These are phyloP conservation scores for Candida nitratophila DNA, from an alignment of 805 yeast genomes.

Conservation along the genomic window DNA sequence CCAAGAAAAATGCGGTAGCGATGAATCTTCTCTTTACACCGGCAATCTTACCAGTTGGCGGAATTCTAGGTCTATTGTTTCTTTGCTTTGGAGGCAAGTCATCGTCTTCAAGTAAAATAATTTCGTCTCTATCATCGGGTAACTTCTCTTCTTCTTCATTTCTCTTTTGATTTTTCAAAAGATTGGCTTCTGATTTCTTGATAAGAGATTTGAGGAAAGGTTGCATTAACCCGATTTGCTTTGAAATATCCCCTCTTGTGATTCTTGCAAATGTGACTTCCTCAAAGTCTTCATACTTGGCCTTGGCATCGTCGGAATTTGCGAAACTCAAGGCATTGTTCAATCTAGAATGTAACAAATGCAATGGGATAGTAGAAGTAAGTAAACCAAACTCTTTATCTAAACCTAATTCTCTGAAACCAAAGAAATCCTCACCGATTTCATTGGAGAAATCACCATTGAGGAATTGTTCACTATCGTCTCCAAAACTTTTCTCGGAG, in stretches of 20 bases:
- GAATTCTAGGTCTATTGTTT: conserved; percentile 69
- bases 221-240: conserved; percentile 50
- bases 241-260: conserved; percentile 40
- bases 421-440: conserved; percentile 96
- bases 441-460: conserved; percentile 94
- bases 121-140: conserved; percentile 33
- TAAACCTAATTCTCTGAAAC: conserved; percentile 87
- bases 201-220: conserved; percentile 43
- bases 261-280: conserved; percentile 48
- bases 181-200: conserved; percentile 33
- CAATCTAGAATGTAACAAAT: conserved; percentile 71
- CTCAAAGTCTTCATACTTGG: conserved; percentile 60
- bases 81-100: conserved; percentile 76
- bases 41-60: conserved; percentile 84
- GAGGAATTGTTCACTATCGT: conserved; percentile 87
- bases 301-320: conserved; percentile 37
- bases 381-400: conserved; percentile 86
- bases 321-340: conserved; percentile 48
- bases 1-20: conserved; percentile 47
- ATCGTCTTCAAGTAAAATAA: conserved; percentile 71
- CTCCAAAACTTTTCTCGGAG: conserved; percentile 73
- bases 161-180: conserved; percentile 37
- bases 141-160: conserved; percentile 18
- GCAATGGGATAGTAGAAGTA: conserved; percentile 83
- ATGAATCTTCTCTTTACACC: conserved; percentile 58